Evolutionary conservation across 176 grass and related monocot species (phyloP), one percentile per base, ranked within the genome.

Genomic region (Ampelocalamus luodianensis): DNA sequence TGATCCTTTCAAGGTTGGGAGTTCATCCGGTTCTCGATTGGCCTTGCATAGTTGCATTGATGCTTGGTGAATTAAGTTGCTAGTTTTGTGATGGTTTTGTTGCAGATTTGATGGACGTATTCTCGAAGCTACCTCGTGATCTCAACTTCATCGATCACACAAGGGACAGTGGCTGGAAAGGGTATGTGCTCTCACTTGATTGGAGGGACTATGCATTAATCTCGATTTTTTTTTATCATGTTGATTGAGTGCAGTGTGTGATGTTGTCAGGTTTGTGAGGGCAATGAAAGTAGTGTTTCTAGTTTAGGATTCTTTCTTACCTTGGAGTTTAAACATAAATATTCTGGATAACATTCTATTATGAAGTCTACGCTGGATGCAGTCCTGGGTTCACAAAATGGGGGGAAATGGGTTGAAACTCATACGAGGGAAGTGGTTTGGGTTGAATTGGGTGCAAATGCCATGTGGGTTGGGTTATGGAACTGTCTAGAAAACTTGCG

Each of bases 91-190:
- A 22, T 23, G n/a, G 24, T 81, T 27, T 44, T 2, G 61, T 5
- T 72, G 80, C 81, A 97, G 94, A 97, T 72, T 72, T 97, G 82
- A 85, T 97, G 79, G 87, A 97, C 17, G 89, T 93, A 58, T 94
- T 97, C 91, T 92, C 92, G 1, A 74, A 90, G 72, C 72, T 97
- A 77, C 94, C 94, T 51, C 85, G 94, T 32, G 94, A 97, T 76
- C 94, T 97, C 71, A 97, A 97, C 89, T 97, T 97, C 85, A 91
- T 97, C 14, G 94, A 97, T 45, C 94, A 97, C 78, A 97, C 94
- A 18, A 92, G 94, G 44, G 74, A 93, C 83, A 93, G 93, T 36
- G 85, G 82, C 54, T 97, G 94, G 94, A 97, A 97, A 82, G 94
- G 89, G 94, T 94, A 77, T 20, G 91, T 78, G 23, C 10, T 73